phyloP scores from a whole-genome alignment of 2,329 filamentous ascomycete genomes.

The Colletotrichum sp. region DNA sequence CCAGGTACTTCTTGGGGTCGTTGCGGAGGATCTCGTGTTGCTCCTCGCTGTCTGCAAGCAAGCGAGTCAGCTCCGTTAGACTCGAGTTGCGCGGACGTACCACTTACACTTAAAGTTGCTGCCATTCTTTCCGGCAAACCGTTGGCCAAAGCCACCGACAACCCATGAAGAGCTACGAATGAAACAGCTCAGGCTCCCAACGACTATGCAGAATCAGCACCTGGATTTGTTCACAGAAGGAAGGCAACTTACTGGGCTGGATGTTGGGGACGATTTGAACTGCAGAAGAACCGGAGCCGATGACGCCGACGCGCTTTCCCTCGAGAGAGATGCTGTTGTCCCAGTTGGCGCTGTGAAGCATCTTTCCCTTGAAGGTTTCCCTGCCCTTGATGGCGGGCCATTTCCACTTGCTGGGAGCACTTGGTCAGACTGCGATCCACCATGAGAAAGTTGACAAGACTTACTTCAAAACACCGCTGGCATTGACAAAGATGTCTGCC shows the following conservation, averaged over 20 bases:
- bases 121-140: slow-evolving; percentile 49
- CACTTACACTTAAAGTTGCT: slow-evolving; percentile 48
- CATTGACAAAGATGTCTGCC: slow-evolving; percentile 31
- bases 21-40: slow-evolving; percentile 53
- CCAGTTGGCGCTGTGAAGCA: slow-evolving; percentile 35
- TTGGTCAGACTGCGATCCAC: background rate
- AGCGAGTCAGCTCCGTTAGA: background rate
- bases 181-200: slow-evolving; percentile 19
- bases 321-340: slow-evolving; percentile 25
- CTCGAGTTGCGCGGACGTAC: background rate
- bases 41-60: slow-evolving; percentile 35
- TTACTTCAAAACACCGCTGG: slow-evolving; percentile 49
- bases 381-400: slow-evolving; percentile 34
- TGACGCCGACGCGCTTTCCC: slow-evolving; percentile 32
- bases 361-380: slow-evolving; percentile 30
- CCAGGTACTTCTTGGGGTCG: slow-evolving; percentile 57
- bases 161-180: slow-evolving; percentile 51
- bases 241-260: slow-evolving; percentile 3
- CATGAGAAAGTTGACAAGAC: slow-evolving; percentile 7
- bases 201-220: background rate
- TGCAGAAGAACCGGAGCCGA: slow-evolving; percentile 31
- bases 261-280: slow-evolving; percentile 37
- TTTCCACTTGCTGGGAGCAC: slow-evolving; percentile 25
- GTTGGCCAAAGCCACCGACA: slow-evolving; percentile 50
- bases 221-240: background rate